Evolutionary conservation across 2,329 filamentous ascomycete species (phyloP).

Genomic region (Botrytis deweyae): DNA sequence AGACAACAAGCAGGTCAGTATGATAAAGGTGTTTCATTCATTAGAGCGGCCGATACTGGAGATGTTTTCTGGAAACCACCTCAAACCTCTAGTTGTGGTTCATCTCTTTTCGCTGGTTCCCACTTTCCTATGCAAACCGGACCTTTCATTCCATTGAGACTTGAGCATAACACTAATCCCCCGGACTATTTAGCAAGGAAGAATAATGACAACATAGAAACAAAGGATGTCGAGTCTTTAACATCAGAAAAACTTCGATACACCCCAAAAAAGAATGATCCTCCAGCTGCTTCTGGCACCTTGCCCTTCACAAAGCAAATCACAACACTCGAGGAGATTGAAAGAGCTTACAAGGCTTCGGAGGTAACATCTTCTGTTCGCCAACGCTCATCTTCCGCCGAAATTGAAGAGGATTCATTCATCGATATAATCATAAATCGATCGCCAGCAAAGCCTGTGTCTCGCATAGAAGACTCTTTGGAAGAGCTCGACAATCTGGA

Average conservation of each 20-base stretch:
- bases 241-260: background rate
- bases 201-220: background rate
- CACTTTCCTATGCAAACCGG: conserved; percentile 16
- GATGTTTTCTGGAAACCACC: conserved; percentile 19
- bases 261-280: background rate
- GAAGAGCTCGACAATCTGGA: conserved; percentile 62
- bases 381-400: conserved; percentile 7
- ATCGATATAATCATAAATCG: conserved; percentile 42
- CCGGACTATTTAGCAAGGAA: conserved; percentile 30
- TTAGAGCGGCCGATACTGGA: conserved; percentile 10
- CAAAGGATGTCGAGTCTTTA: background rate
- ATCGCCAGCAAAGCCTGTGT: conserved; percentile 42
- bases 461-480: conserved; percentile 62
- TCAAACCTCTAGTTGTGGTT: conserved; percentile 22
- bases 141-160: background rate
- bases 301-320: conserved; percentile 22
- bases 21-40: conserved; percentile 27
- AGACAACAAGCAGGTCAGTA: conserved; percentile 39
- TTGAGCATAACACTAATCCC: conserved; percentile 22
- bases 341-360: conserved; percentile 26
- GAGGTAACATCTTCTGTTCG: conserved; percentile 12
- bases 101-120: conserved; percentile 25
- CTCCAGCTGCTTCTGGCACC: background rate
- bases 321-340: conserved; percentile 36
- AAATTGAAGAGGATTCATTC: conserved; percentile 39